Percentiles rank a stretch among this genome's conserved stretches.
These are phyloP conservation scores for Dissophora ornata DNA, from an alignment of 192 early-diverging fungal genomes.

Conservation along the genomic window DNA sequence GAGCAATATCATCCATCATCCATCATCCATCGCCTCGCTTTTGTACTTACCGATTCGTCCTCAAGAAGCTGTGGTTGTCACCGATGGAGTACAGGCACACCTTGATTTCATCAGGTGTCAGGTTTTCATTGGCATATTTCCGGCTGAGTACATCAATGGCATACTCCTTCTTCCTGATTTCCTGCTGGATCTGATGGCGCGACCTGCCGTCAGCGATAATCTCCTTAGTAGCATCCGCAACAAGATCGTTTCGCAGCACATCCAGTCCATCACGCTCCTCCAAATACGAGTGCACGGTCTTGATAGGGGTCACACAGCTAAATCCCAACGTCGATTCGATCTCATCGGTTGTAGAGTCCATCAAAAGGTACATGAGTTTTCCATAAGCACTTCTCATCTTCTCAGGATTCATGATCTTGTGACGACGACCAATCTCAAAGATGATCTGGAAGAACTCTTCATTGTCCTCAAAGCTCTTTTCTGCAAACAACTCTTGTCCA, in stretches of 20 bases:
- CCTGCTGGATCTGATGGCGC: slow-evolving; percentile 76
- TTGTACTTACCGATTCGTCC: slow-evolving; percentile 73
- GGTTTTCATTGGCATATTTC: slow-evolving; percentile 72
- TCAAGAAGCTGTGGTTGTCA: slow-evolving; percentile 95
- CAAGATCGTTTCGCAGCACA: slow-evolving; percentile 84
- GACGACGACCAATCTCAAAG: slow-evolving; percentile 77
- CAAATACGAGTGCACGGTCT: slow-evolving; percentile 87
- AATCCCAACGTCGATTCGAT: slow-evolving; percentile 86
- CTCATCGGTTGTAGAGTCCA: slow-evolving; percentile 76
- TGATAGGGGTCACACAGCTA: slow-evolving; percentile 84
- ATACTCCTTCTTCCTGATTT: slow-evolving; percentile 91
- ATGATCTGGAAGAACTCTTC: slow-evolving; percentile 83
- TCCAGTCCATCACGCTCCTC: slow-evolving; percentile 70
- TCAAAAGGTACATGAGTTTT: slow-evolving; percentile 94
- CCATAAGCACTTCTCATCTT: slow-evolving; percentile 97
- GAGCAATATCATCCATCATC: background rate
- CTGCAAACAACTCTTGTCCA: slow-evolving; percentile 83
- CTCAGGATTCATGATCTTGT: slow-evolving; percentile 96
- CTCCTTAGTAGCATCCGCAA: slow-evolving; percentile 78
- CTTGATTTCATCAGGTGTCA: slow-evolving; percentile 76
- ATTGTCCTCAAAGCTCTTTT: slow-evolving; percentile 75
- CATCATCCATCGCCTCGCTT: too few species aligned
- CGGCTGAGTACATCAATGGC: slow-evolving; percentile 88
- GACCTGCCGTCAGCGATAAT: slow-evolving; percentile 75
- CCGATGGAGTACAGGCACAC: slow-evolving; percentile 96